Base-by-base conservation (phyloP, 1,284 basidiomycete genomes). In the Leccinum variabile region DNA sequence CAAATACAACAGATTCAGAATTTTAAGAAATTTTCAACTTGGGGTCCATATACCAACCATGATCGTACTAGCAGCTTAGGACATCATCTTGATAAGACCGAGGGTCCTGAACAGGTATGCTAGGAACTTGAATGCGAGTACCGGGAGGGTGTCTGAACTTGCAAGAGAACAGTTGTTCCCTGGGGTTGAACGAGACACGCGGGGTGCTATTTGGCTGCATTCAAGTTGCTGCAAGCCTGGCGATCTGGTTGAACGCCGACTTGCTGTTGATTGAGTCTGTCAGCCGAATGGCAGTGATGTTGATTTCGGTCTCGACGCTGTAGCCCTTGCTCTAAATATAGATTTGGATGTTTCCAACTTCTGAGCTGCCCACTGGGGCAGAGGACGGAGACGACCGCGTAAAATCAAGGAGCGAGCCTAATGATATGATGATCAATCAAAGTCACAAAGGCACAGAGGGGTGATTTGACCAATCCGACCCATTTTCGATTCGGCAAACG, bases 191-290 rank as follows among this genome's bases (percentile, higher is more conserved):
- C 8, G 11, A 22, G 56, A 39, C 35, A 58, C 33, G 4, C 30
- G 18, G 39, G 11, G 30, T n/a, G 57, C 25, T 22, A 16, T 44
- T 9, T 41, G n/a, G 57, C 33, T 10, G 10, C n/a, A 41, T 44
- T 16, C 18, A 22, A 22, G 18, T 22, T 22, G 14, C 14, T 39
- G 37, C 14, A 39, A 39, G 35, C 13, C n/a, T 35, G 39, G 33
- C 14, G 25, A 62, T 62, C 56, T n/a, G 8, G n/a, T 18, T 32
- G 55, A 37, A 63, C 13, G 22, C 54, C 54, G 22, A 18, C 22
- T 18, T 25, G 10, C 10, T 22, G 28, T 13, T 6, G n/a, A 25
- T 13, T n/a, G 16, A 9, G 30, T 16, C n/a, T 39, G 39, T 33
- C 39, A 14, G n/a, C 10, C 39, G 33, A 11, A 16, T 3, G 53